These are phyloP conservation scores for Scutellaria galericulata DNA, from an alignment of 257 asterid genomes.

Conservation along the genomic window DNA sequence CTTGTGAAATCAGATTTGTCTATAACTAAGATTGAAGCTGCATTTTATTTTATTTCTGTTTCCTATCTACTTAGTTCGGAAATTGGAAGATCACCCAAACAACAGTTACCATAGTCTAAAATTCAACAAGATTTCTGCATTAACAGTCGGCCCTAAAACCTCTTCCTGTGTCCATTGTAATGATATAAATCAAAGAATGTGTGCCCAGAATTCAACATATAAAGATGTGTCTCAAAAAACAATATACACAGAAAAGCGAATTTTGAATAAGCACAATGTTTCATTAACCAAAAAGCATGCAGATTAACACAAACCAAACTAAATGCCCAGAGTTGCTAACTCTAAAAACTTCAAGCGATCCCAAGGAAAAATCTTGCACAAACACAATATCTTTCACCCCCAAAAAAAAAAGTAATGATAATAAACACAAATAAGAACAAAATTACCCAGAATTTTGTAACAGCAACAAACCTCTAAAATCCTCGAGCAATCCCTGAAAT, in stretches of 20 bases:
- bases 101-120: too few species aligned
- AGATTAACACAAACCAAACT: not conserved
- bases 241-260: too few species aligned
- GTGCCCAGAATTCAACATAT: not conserved
- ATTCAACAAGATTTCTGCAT: too few species aligned
- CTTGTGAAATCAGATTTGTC: not conserved
- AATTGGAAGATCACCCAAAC: slow-evolving; percentile 40
- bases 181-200: not conserved
- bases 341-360: too few species aligned
- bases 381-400: too few species aligned
- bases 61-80: not conserved
- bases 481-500: too few species aligned
- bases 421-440: too few species aligned
- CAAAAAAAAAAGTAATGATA: too few species aligned
- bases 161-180: not conserved
- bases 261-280: not conserved
- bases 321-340: not conserved
- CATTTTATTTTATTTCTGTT: not conserved
- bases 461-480: too few species aligned
- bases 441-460: too few species aligned
- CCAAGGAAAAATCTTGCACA: too few species aligned
- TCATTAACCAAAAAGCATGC: not conserved
- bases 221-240: not conserved
- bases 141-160: slow-evolving; percentile 20
- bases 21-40: not conserved